Conservation (phyloP, 1,284 basidiomycete species). For the Cutaneotrichosporon cutaneum region DNA sequence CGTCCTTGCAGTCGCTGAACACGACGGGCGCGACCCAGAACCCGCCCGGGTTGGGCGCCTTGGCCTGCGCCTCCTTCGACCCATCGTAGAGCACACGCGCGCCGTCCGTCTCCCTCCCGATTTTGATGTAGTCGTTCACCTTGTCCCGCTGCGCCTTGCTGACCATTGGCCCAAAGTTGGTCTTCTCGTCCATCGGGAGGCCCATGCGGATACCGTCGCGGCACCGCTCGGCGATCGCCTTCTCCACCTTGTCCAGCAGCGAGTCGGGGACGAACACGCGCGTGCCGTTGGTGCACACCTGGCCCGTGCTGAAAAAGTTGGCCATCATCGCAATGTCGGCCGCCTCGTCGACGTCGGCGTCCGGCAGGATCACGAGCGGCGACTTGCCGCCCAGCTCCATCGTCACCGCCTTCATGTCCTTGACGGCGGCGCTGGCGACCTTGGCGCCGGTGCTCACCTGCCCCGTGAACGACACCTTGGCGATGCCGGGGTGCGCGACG, state of each 20-base stretch:
- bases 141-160: slow-evolving; percentile 20
- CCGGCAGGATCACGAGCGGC: slow-evolving; percentile 23
- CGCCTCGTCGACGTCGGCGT: slow-evolving; percentile 23
- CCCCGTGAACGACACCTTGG: slow-evolving; percentile 28
- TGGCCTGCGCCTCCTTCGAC: slow-evolving; percentile 1
- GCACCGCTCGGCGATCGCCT: slow-evolving; percentile 17
- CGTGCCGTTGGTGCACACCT: slow-evolving; percentile 28
- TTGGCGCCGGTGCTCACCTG: slow-evolving; percentile 20
- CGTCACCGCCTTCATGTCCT: slow-evolving; percentile 24
- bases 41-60: slow-evolving; percentile 19
- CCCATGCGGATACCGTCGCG: slow-evolving; percentile 24
- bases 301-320: slow-evolving; percentile 23
- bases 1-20: slow-evolving; percentile 41
- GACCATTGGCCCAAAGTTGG: slow-evolving; percentile 24
- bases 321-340: slow-evolving; percentile 26
- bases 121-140: slow-evolving; percentile 20
- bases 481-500: slow-evolving; percentile 18
- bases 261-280: slow-evolving; percentile 25
- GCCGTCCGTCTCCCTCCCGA: slow-evolving; percentile 19
- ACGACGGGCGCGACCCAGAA: slow-evolving; percentile 47
- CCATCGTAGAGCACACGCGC: slow-evolving; percentile 27
- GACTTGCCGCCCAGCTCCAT: slow-evolving; percentile 29
- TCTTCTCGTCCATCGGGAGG: slow-evolving; percentile 19
- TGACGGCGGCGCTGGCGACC: slow-evolving; percentile 17
- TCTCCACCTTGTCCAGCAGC: slow-evolving; percentile 12